Base-by-base conservation (phyloP, 352 stramenopile genomes). In the Saprolegnia diclina region DNA sequence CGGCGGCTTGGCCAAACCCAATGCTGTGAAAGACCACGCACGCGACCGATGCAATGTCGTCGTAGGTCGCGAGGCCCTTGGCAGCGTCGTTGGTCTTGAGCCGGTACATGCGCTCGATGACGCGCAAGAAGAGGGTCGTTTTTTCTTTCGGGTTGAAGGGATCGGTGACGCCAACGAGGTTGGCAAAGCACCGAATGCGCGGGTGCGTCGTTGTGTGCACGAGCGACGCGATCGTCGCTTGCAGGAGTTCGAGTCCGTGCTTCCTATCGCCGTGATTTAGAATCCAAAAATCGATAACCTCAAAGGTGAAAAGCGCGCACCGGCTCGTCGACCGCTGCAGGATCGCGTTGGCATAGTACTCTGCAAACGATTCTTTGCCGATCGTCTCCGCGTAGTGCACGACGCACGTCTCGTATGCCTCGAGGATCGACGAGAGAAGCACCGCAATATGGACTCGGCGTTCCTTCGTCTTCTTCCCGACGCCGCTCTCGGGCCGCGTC, bases 11-110 rank as follows among this genome's bases (percentile, higher is more conserved):
- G 24, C 82, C 59, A 37, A 90, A 73, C 16, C 80, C 82, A 26
- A 90, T 79, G 67, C 87, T 88, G 70, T 88, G 77, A 71, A 91
- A 91, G 53, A 93, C 81, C 11, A 90, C 72, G 29, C 83, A 76
- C 5, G 74, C 73, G 2, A 67, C 46, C 10, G 53, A 65, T 6
- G 56, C 62, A 4, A 19, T 21, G 42, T 67, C 66, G 18, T 63
- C 71, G 40, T 72, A 48, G 11, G 67, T 56, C 11, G 67, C 48
- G 35, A 40, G 24, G 24, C 56, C 72, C 40, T 61, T 70, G 42
- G 42, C 42, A 7, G 42, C 42, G n/a, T 42, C 67, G 16, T n/a
- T 59, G 64, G 54, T 16, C 62, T 91, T 93, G 61, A 79, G 82
- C 24, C 77, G 75, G 56, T 89, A 79, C 19, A 93, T 53, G 19